These are phyloP conservation scores for Lathyrus oleraceus DNA, from an alignment of 306 rosid genomes.

Conservation along the genomic window DNA sequence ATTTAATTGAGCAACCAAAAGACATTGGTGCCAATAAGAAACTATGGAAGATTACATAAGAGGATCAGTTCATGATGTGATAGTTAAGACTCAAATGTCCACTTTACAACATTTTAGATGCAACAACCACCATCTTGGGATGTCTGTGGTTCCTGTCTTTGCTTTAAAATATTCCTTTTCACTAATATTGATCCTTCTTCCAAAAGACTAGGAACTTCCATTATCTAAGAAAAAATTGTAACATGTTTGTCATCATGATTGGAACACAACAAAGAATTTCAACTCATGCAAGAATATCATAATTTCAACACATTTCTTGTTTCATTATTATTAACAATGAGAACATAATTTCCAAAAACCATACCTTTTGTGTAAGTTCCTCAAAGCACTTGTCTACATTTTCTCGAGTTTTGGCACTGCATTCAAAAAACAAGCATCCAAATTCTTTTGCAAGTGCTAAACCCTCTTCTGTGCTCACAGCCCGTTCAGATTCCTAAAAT, in stretches of 20 bases:
- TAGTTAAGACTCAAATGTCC: constrained; percentile 30
- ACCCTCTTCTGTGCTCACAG: constrained; percentile 91
- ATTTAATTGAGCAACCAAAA: constrained; percentile 36
- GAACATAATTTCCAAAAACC: too few relatives aligned
- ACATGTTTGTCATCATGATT: constrained; percentile 40
- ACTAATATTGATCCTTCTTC: constrained; percentile 75
- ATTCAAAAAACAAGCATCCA: constrained; percentile 82
- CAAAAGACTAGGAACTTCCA: constrained; percentile 89
- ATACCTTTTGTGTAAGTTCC: constrained; percentile 86
- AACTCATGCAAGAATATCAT: not conserved
- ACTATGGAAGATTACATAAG: constrained; percentile 39
- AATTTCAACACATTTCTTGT: too few relatives aligned
- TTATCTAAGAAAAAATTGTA: constrained; percentile 55
- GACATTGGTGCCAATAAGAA: constrained; percentile 25
- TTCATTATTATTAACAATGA: too few relatives aligned
- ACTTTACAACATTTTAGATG: constrained; percentile 40
- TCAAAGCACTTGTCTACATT: constrained; percentile 87
- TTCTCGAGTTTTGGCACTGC: constrained; percentile 94
- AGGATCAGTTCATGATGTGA: constrained; percentile 35
- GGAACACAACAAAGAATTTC: not conserved
- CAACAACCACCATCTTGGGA: constrained; percentile 61
- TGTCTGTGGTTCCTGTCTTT: constrained; percentile 52
- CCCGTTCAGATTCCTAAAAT: constrained; percentile 80
- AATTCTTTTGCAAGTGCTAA: constrained; percentile 75
- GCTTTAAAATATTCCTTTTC: constrained; percentile 71